Evolutionary conservation across 2,329 filamentous ascomycete genomes (phyloP), one percentile per base, ranked within the genome.

Genomic region (Sporothrix pseudoabietina): DNA sequence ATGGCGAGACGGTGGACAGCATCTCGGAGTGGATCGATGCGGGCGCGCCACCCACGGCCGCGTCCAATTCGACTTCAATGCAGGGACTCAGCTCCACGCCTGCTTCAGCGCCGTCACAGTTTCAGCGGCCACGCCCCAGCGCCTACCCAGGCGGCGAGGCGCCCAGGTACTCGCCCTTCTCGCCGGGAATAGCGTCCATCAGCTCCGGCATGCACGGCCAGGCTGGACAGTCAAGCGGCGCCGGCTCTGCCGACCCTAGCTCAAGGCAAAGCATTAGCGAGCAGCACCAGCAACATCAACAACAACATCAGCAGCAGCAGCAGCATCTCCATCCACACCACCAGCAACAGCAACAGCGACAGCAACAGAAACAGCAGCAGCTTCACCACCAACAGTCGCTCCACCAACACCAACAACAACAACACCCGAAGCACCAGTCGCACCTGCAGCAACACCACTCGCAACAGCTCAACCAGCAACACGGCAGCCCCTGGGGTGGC

Each of bases 1-100:
- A 79, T 35, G 88, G 88, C 57, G 86, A 89, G 74, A 81, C 83
- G 9, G 80, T 89, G 30, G 87, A 89, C 61, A 81, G 75, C 63
- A 88, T 91, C 72, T 86, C 87, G 4, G 85, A 88, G 69, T 89
- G 85, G 84, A 82, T 90, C 1, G 82, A 80, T 19, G 77, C 77
- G 3, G 75, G 78, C 2, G 72, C 81, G 4, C 78, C 81, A 8
- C 75, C 82, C 22, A 78, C 77, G n/a, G 79, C 80, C 69, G 78
- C 77, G 66, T 65, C 78, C 39, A 74, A 81, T 49, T 77, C 81
- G 8, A 74, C 77, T 5, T 80, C 39, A 4, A 6, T 30, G 22
- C 35, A 57, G 1, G 4, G 47, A 0, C 2, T 54, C 22, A 7
- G 26, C 26, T 35, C 47, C 5, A n/a, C 52, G n/a, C 19, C 61